Percentiles rank a stretch among this genome's conserved stretches.
phyloP scores from a whole-genome alignment of 768 basidiomycete genomes.

The Termitomyces sp. region DNA sequence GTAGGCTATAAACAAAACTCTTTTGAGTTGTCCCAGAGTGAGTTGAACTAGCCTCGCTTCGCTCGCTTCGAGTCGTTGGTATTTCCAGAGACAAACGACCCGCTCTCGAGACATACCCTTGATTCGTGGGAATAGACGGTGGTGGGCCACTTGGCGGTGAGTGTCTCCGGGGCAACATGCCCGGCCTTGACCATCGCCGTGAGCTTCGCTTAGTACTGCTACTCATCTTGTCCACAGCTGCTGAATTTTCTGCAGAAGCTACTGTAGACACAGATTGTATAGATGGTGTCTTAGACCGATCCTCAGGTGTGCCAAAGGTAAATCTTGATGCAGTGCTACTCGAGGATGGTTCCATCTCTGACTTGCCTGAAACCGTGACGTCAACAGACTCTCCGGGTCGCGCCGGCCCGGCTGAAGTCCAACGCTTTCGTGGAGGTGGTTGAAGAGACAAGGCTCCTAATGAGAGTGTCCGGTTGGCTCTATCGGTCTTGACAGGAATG shows the following conservation, averaged over 20 bases:
- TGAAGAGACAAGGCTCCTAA: conserved; percentile 33
- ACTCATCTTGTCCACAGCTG: conserved; percentile 29
- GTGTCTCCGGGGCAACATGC: conserved; percentile 39
- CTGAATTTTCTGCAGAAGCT: conserved; percentile 31
- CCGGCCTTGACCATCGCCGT: conserved; percentile 51
- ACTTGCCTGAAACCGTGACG: conserved; percentile 11
- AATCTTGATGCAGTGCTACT: conserved; percentile 21
- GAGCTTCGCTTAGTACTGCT: conserved; percentile 27
- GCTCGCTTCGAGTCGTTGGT: conserved; percentile 28
- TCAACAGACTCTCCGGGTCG: conserved; percentile 10
- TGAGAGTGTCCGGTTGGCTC: conserved; percentile 26
- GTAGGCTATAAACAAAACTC: conserved; percentile 39
- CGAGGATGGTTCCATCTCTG: conserved; percentile 19
- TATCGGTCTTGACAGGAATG: conserved; percentile 13
- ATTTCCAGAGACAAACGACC: conserved; percentile 12
- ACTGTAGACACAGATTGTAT: conserved; percentile 39
- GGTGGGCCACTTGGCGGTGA: conserved; percentile 59
- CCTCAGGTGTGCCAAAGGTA: conserved; percentile 32
- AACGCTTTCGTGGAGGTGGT: conserved; percentile 45
- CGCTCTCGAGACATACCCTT: conserved; percentile 13
- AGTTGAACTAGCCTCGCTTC: conserved; percentile 31
- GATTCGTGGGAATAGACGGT: conserved; percentile 36
- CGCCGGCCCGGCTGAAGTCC: conserved; percentile 29
- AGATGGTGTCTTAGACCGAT: conserved; percentile 33
- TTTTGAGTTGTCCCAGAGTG: conserved; percentile 31